Base-by-base conservation (phyloP, 345 rosid genomes). In the Boechera retrofracta region DNA sequence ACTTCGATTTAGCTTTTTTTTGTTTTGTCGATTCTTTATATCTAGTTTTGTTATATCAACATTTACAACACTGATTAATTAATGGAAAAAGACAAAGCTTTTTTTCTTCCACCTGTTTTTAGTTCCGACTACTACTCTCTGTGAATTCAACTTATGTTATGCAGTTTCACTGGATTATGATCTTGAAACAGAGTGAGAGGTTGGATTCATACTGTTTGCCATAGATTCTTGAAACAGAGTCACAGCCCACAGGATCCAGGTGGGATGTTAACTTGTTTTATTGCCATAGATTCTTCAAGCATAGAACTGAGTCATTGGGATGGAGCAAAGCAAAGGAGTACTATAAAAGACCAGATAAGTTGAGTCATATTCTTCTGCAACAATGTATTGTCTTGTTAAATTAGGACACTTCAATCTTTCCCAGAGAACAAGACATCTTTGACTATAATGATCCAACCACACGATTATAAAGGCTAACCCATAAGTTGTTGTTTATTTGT, bases 11-110 rank as follows among this genome's bases (percentile, higher is more conserved):
- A 71, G 72, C 67, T 29, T 65, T 5, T 35, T 48, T 5, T 13
- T 44, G 16, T 69, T 16, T 71, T 10, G 71, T 70, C 59, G 39
- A 77, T 71, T 77, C 77, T 77, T 77, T 64, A 63, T 47, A 39
- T 65, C 39, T 56, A 39, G 63, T 71, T 77, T 49, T 72, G 77
- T 87, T 85, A 82, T 80, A 69, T 87, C 85, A 81, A 85, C 81
- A 85, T 80, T 84, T 83, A 81, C 81, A 64, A 76, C 70, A 84
- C 67, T 83, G 87, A 89, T 89, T 81, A 86, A 87, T 86, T 79
- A 80, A 82, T 85, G 86, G 70, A 76, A 71, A 74, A 79, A 15
- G 73, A 59, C 29, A 15, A 7, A 11, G 16, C 41, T 9, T 35
- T 24, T 38, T 53, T 60, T n/a, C 18, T 75, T 44, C 5, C 13